phyloP scores from a whole-genome alignment of 2,329 filamentous ascomycete species.

The Dothideomycetes sp. region DNA sequence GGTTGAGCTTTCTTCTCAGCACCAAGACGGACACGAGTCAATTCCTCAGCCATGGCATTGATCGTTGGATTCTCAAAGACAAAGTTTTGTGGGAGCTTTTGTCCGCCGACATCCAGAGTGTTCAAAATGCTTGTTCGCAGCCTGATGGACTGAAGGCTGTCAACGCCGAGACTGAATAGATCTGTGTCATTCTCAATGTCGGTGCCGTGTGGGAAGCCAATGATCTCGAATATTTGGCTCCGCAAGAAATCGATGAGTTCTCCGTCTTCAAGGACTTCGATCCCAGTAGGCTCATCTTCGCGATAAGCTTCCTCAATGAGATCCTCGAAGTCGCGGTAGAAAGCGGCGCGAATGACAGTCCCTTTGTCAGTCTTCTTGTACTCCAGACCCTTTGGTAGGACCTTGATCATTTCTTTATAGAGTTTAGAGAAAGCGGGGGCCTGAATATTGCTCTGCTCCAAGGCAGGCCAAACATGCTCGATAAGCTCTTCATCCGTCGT shows the following conservation, averaged over 20 bases:
- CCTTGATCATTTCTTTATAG: constrained; percentile 38
- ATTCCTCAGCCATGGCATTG: constrained; percentile 31
- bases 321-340: constrained; percentile 34
- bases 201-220: constrained; percentile 13
- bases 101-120: constrained; percentile 37
- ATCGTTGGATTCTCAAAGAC: constrained; percentile 47
- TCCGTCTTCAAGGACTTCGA: constrained; percentile 15
- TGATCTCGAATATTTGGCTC: constrained; percentile 11
- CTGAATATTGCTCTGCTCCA: constrained; percentile 37
- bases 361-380: constrained; percentile 45
- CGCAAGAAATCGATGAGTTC: constrained; percentile 10
- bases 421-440: constrained; percentile 41
- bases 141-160: constrained; percentile 48
- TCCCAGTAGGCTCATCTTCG: constrained; percentile 12
- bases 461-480: constrained; percentile 34
- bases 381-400: constrained; percentile 30
- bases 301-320: constrained; percentile 36
- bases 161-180: constrained; percentile 47
- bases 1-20: constrained; percentile 3
- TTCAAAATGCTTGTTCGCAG: constrained; percentile 42
- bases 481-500: constrained; percentile 35
- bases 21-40: constrained; percentile 31
- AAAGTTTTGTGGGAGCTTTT: constrained; percentile 42
- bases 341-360: constrained; percentile 39
- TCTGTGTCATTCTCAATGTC: constrained; percentile 33